Conservation (phyloP, 306 rosid genomes). For the Vachellia pachyceras region DNA sequence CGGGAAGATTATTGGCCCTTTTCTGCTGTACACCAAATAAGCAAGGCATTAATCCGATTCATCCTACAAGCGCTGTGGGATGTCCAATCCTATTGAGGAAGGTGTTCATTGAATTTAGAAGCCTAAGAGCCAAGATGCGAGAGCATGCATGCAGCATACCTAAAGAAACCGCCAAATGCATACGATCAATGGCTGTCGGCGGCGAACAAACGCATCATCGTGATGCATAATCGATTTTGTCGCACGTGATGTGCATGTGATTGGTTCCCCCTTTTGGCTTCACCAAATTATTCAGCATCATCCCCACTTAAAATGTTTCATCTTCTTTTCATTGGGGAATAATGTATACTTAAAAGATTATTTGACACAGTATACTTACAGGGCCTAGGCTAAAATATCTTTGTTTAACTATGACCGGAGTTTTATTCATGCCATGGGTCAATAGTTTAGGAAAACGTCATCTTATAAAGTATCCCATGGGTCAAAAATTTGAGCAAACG, state of each 20-base stretch:
- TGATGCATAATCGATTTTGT: slow-evolving; percentile 8
- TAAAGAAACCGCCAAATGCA: slow-evolving; percentile 34
- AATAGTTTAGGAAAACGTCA: not conserved
- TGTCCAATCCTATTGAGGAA: not conserved
- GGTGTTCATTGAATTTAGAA: not conserved
- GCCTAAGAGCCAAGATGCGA: not conserved
- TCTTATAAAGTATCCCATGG: not conserved
- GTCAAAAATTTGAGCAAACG: not conserved
- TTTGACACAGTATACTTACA: too few relatives aligned
- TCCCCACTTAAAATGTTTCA: too few relatives aligned
- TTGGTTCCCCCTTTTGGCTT: not conserved
- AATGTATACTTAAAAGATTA: too few relatives aligned
- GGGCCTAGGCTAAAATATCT: too few relatives aligned
- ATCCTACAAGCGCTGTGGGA: not conserved
- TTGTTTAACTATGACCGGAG: too few relatives aligned
- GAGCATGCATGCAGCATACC: too few relatives aligned
- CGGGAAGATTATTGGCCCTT: not conserved
- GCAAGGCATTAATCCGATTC: not conserved
- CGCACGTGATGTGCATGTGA: slow-evolving; percentile 49
- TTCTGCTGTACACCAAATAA: not conserved
- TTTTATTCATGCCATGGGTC: not conserved
- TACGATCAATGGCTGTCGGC: slow-evolving; percentile 46
- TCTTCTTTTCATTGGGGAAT: too few relatives aligned
- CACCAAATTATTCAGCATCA: too few relatives aligned
- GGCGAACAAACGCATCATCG: slow-evolving; percentile 17